These are phyloP conservation scores for Spongospora subterranea DNA, from an alignment of 208 protist genomes.

Conservation along the genomic window DNA sequence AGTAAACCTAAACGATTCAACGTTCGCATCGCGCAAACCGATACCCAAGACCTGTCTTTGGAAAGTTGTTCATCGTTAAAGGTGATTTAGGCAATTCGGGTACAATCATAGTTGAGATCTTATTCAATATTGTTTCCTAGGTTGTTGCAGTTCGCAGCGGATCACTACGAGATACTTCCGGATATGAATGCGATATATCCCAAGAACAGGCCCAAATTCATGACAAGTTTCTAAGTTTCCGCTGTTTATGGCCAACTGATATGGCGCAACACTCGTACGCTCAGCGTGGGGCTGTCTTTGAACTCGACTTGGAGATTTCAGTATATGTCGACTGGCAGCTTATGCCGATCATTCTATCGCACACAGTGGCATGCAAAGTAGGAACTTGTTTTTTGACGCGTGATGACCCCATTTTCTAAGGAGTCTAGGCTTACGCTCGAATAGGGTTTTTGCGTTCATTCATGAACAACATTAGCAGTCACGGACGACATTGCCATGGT, in stretches of 20 bases:
- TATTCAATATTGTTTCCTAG: not conserved
- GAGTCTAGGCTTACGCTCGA: not conserved
- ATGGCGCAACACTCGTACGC: not conserved
- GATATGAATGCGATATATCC: constrained; percentile 17
- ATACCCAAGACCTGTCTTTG: not conserved
- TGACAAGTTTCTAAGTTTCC: not conserved
- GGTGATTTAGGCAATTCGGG: not conserved
- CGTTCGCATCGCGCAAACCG: not conserved
- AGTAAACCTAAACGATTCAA: constrained; percentile 16
- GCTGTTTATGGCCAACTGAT: constrained; percentile 20
- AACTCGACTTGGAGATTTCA: not conserved
- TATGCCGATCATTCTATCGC: not conserved
- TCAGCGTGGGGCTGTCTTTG: not conserved
- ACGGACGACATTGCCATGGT: not conserved
- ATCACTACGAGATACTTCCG: not conserved
- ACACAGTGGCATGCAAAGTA: constrained; percentile 24
- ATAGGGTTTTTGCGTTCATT: not conserved
- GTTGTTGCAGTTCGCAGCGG: constrained; percentile 27
- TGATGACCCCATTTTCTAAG: not conserved
- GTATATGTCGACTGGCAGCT: constrained; percentile 17
- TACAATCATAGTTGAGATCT: not conserved
- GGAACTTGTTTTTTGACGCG: not conserved
- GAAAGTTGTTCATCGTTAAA: not conserved
- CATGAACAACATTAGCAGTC: constrained; percentile 15
- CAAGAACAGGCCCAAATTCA: constrained; percentile 20